These are phyloP conservation scores for Lipomyces sp. DNA, from an alignment of 805 yeast genomes.

Conservation along the genomic window DNA sequence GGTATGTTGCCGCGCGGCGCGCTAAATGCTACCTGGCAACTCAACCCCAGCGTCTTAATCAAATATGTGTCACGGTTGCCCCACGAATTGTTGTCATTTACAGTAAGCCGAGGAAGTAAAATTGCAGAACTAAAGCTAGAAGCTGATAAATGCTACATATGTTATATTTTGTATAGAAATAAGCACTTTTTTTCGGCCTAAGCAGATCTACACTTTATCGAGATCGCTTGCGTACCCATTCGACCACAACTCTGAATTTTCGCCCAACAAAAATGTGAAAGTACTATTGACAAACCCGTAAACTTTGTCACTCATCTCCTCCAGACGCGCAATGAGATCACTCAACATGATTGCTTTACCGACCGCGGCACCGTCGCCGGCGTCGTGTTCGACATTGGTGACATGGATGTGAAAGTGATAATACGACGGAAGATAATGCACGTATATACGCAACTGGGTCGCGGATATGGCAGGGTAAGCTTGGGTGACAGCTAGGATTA, in stretches of 20 bases:
- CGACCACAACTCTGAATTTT: constrained; percentile 75
- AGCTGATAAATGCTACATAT: not conserved
- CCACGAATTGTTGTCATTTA: not conserved
- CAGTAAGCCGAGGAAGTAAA: not conserved
- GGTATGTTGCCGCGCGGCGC: not conserved
- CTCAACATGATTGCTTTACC: constrained; percentile 86
- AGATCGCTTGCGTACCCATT: constrained; percentile 23
- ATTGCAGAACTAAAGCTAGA: not conserved
- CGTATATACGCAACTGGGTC: constrained; percentile 72
- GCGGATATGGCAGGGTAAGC: constrained; percentile 52
- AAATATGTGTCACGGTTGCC: not conserved
- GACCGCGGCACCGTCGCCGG: constrained; percentile 69
- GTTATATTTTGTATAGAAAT: not conserved
- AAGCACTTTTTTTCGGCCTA: no score
- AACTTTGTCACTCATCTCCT: constrained; percentile 53
- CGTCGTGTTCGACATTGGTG: constrained; percentile 68
- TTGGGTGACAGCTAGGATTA: constrained; percentile 55
- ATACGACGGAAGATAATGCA: constrained; percentile 93
- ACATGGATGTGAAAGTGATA: constrained; percentile 95
- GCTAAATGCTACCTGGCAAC: not conserved
- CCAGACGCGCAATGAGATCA: constrained; percentile 76
- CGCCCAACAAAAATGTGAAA: constrained; percentile 71
- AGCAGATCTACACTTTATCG: not conserved
- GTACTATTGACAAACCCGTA: constrained; percentile 61
- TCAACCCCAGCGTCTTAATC: not conserved